These are phyloP conservation scores for Alisma plantagoaquatica DNA, from an alignment of 106 monocot species.

Conservation along the genomic window DNA sequence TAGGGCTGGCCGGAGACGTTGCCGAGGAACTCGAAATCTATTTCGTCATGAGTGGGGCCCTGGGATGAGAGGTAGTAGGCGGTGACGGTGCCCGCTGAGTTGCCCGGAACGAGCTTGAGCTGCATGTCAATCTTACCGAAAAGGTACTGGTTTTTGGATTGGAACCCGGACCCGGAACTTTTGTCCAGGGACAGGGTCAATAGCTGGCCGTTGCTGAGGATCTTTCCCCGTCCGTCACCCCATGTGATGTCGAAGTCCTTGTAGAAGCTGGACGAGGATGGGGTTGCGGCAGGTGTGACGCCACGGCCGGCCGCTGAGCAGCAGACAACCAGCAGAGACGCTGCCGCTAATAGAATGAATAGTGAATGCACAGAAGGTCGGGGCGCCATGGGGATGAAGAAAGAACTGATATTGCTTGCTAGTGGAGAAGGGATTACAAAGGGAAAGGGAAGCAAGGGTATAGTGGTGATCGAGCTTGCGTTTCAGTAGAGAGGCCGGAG, in stretches of 20 bases:
- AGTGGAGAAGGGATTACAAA: too few species aligned
- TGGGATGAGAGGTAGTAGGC: constrained; percentile 25
- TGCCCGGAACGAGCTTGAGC: constrained; percentile 25
- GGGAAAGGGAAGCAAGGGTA: too few species aligned
- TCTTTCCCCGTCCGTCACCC: constrained; percentile 18
- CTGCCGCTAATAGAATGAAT: too few species aligned
- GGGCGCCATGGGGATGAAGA: too few species aligned
- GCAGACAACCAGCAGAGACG: too few species aligned
- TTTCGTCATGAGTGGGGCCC: constrained; percentile 20
- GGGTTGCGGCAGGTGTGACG: too few species aligned
- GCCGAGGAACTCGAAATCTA: constrained; percentile 26
- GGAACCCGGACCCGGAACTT: constrained; percentile 22
- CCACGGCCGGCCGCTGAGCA: too few species aligned
- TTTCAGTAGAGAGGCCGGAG: too few species aligned
- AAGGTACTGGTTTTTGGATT: constrained; percentile 24
- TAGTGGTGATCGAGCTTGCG: too few species aligned
- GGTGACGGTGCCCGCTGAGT: constrained; percentile 27
- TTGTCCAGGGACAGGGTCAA: constrained; percentile 21
- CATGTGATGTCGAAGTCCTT: constrained; percentile 24
- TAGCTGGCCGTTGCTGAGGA: constrained; percentile 14
- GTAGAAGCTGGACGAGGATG: constrained; percentile 11
- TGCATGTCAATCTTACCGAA: constrained; percentile 29
- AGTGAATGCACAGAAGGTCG: too few species aligned
- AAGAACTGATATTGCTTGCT: too few species aligned
- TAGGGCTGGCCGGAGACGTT: constrained; percentile 22